Percentiles rank a stretch among this genome's conserved stretches.
Conservation (phyloP, 345 rosid species). For the Rhodamnia argentea region DNA sequence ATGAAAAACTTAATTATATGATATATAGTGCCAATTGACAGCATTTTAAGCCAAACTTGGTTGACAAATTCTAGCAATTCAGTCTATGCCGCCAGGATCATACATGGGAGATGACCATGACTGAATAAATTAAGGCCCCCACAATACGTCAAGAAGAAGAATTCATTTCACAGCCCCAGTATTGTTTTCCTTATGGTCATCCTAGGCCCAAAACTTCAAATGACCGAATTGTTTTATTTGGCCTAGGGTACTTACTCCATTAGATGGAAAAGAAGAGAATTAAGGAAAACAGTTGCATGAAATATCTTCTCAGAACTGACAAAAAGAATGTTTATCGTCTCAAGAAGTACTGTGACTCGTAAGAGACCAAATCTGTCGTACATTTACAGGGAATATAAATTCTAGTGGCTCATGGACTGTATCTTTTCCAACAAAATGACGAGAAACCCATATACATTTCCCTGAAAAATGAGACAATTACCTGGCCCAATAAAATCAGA, state of each 20-base stretch:
- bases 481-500: constrained; percentile 79
- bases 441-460: not conserved
- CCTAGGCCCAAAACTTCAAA: too few relatives aligned
- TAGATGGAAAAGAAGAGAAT: too few relatives aligned
- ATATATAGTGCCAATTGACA: not conserved
- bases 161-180: too few relatives aligned
- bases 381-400: not conserved
- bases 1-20: not conserved
- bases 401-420: not conserved
- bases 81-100: not conserved
- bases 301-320: too few relatives aligned
- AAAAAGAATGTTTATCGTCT: too few relatives aligned
- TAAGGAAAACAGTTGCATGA: too few relatives aligned
- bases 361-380: not conserved
- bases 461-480: constrained; percentile 11
- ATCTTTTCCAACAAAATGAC: not conserved
- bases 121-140: not conserved
- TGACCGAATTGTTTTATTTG: too few relatives aligned
- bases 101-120: not conserved
- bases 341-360: not conserved
- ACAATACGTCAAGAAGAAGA: too few relatives aligned
- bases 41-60: not conserved
- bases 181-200: too few relatives aligned
- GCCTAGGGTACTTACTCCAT: too few relatives aligned
- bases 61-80: not conserved